Percentiles rank a stretch among this genome's conserved stretches.
Evolutionary conservation across 1,139 yeast species (phyloP).

Genomic region (Kluyveromyces marxianus): DNA sequence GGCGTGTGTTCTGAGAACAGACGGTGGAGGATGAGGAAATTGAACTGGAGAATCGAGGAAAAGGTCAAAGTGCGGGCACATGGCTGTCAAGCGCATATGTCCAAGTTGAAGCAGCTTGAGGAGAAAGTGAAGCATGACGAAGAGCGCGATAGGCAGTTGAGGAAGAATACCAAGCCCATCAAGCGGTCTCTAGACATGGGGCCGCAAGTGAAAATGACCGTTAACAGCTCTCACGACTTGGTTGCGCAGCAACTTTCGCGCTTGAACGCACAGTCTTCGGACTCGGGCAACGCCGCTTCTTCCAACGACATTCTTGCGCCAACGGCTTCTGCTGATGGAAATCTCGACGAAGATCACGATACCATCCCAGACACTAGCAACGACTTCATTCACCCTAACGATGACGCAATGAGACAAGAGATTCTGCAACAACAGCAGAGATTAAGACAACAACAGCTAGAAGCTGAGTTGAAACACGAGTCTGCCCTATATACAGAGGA

Average conservation of each 20-base stretch:
- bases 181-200: conserved; percentile 35
- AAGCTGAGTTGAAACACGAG: conserved; percentile 29
- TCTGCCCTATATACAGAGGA: conserved; percentile 58
- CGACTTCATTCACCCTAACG: conserved; percentile 33
- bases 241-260: not conserved
- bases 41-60: conserved; percentile 90
- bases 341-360: conserved; percentile 16
- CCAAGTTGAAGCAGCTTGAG: conserved; percentile 42
- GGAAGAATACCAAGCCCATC: conserved; percentile 23
- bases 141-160: conserved; percentile 14
- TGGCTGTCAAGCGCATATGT: conserved; percentile 49
- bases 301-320: not conserved
- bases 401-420: conserved; percentile 35
- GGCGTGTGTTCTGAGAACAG: conserved; percentile 59
- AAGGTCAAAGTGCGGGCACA: conserved; percentile 51
- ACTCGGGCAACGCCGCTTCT: not conserved
- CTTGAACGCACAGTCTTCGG: not conserved
- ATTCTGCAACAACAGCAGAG: conserved; percentile 28
- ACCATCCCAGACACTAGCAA: conserved; percentile 14
- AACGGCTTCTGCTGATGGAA: not conserved
- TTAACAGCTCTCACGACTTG: conserved; percentile 15
- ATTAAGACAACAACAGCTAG: conserved; percentile 26
- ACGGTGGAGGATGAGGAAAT: conserved; percentile 89
- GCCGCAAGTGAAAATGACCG: conserved; percentile 31
- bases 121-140: conserved; percentile 36